phyloP scores from a whole-genome alignment of 352 stramenopile genomes.

The Phytophthora megakarya region DNA sequence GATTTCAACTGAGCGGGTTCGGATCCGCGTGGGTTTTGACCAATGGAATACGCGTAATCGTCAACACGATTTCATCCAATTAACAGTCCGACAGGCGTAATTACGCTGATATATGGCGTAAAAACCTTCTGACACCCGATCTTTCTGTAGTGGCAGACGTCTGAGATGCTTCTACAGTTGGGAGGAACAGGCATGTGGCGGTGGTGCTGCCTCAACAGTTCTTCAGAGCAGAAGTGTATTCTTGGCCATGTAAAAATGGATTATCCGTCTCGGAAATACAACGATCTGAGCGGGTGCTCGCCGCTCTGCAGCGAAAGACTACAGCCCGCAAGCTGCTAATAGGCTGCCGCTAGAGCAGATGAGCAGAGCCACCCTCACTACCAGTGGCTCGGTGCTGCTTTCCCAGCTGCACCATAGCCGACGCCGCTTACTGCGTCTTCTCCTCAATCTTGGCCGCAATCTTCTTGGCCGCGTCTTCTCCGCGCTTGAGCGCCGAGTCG shows the following conservation, averaged over 20 bases:
- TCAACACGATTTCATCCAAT: conserved; percentile 3
- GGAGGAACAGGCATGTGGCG: neutral
- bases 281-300: conserved; percentile 15
- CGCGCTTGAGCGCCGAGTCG: conserved; percentile 66
- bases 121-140: conserved; percentile 16
- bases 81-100: neutral
- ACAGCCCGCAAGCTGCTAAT: conserved; percentile 17
- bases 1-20: conserved; percentile 27
- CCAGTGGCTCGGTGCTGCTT: conserved; percentile 8
- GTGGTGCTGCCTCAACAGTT: neutral
- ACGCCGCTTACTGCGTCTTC: conserved; percentile 36
- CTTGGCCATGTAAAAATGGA: conserved; percentile 34
- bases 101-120: neutral
- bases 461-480: conserved; percentile 56
- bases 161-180: neutral
- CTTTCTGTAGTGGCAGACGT: conserved; percentile 17
- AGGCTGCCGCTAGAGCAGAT: conserved; percentile 16
- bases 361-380: conserved; percentile 28
- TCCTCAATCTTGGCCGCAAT: conserved; percentile 57
- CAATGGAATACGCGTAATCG: neutral
- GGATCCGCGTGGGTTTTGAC: conserved; percentile 3
- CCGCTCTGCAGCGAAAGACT: conserved; percentile 14
- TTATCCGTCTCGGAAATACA: conserved; percentile 37
- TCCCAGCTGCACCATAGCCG: neutral
- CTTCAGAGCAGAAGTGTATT: conserved; percentile 36